A percentile compares a stretch with the other conserved stretches of the same genome.
phyloP scores from a whole-genome alignment of 306 rosid species.

The Vachellia collinsii region DNA sequence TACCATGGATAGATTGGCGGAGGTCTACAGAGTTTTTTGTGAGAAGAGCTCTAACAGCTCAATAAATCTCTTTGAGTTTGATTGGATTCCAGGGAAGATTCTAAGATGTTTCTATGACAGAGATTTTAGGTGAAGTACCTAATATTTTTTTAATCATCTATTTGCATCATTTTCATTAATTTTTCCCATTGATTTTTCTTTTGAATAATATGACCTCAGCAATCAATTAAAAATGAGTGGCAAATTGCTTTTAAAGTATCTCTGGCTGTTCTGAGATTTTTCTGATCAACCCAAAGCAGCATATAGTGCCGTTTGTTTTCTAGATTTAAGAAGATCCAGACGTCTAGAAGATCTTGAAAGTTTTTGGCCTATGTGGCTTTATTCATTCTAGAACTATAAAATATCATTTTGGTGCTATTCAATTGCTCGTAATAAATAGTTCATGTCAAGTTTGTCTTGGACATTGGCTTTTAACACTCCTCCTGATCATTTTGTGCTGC shows the following conservation, averaged over 20 bases:
- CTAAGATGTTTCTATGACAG: constrained; percentile 89
- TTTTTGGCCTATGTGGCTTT: neutral
- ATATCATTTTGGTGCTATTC: neutral
- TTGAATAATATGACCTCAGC: neutral
- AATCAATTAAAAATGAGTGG: neutral
- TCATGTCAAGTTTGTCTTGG: neutral
- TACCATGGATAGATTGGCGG: constrained; percentile 92
- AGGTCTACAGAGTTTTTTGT: constrained; percentile 70
- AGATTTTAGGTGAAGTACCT: constrained; percentile 80
- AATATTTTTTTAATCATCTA: constrained; percentile 10
- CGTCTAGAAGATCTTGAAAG: neutral
- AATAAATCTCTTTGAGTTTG: constrained; percentile 52
- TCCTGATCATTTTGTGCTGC: constrained; percentile 47
- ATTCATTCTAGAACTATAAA: neutral
- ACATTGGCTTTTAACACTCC: constrained; percentile 6
- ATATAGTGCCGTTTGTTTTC: neutral
- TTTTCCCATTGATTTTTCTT: neutral
- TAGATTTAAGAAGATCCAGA: neutral
- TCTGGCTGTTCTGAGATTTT: neutral
- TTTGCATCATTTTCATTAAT: constrained; percentile 20
- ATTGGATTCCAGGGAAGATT: constrained; percentile 95
- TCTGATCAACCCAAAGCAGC: neutral
- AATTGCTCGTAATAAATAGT: neutral
- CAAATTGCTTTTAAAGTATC: neutral
- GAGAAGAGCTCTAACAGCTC: constrained; percentile 55